Evolutionary conservation across 495 filamentous ascomycete genomes (phyloP).

Genomic region (Ascobolus immersus): DNA sequence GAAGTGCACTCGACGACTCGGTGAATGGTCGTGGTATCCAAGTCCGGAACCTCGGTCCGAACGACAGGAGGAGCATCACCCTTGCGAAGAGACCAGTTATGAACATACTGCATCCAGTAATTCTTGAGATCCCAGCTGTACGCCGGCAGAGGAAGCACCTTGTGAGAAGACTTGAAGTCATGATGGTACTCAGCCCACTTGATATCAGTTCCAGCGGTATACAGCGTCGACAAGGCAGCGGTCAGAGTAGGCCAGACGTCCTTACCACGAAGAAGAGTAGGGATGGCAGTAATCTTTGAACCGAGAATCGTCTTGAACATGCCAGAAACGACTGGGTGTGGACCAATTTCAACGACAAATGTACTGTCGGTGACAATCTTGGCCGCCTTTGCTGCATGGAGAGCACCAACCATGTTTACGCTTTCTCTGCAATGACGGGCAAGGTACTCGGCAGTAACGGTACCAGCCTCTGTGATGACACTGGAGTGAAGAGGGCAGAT

Average conservation of each 20-base stretch:
- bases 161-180: constrained; percentile 34
- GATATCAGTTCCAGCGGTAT: constrained; percentile 38
- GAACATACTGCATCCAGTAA: constrained; percentile 41
- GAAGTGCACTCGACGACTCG: constrained; percentile 28
- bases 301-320: constrained; percentile 47
- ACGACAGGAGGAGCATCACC: constrained; percentile 1
- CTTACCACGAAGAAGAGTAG: constrained; percentile 31
- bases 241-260: constrained; percentile 41
- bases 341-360: constrained; percentile 41
- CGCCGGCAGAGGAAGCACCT: constrained; percentile 39
- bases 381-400: constrained; percentile 28
- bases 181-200: constrained; percentile 59
- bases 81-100: constrained; percentile 3
- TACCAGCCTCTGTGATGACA: constrained; percentile 27
- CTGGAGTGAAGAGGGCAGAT: constrained; percentile 44
- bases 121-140: constrained; percentile 63
- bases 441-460: constrained; percentile 36
- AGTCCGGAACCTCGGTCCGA: background rate
- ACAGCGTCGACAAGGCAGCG: constrained; percentile 31
- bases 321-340: constrained; percentile 39
- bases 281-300: constrained; percentile 26
- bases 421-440: constrained; percentile 39
- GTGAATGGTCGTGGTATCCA: constrained; percentile 1
- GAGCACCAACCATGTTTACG: constrained; percentile 45
- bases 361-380: constrained; percentile 28